phyloP scores from a whole-genome alignment of 768 basidiomycete genomes.

The Trametes sanguinea region DNA sequence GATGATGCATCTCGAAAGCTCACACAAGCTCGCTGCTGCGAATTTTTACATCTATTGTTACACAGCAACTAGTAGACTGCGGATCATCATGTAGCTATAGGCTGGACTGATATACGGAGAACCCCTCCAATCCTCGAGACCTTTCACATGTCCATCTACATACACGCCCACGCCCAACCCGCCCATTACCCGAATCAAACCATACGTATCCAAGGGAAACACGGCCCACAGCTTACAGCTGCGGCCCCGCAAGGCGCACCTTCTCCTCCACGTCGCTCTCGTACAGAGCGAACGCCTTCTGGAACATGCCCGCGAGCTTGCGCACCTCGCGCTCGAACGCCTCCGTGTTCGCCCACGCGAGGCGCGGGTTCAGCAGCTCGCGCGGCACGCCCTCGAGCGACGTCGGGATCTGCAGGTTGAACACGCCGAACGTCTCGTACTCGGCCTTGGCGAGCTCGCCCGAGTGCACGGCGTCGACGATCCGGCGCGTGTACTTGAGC shows the following conservation, averaged over 20 bases:
- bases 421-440: constrained; percentile 81
- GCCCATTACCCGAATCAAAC: too few relatives aligned
- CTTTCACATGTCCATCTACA: too few relatives aligned
- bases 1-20: too few relatives aligned
- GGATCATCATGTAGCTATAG: not conserved
- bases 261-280: constrained; percentile 81
- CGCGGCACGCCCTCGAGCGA: constrained; percentile 82
- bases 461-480: constrained; percentile 96
- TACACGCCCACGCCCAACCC: not conserved
- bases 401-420: constrained; percentile 85
- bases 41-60: constrained; percentile 14
- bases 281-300: constrained; percentile 90
- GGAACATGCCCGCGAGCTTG: constrained; percentile 93
- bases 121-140: not conserved
- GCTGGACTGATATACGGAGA: not conserved
- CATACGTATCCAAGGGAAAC: too few relatives aligned
- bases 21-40: not conserved
- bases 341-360: constrained; percentile 88
- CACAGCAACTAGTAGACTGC: not conserved
- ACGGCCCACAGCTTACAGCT: constrained; percentile 10
- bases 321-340: constrained; percentile 87
- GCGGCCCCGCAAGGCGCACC: constrained; percentile 83
- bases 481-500: constrained; percentile 92
- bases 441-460: constrained; percentile 87
- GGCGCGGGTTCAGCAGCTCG: constrained; percentile 84